Base-by-base conservation (phyloP, 164 flowering plant genomes). In the Warburgia ugandensis region DNA sequence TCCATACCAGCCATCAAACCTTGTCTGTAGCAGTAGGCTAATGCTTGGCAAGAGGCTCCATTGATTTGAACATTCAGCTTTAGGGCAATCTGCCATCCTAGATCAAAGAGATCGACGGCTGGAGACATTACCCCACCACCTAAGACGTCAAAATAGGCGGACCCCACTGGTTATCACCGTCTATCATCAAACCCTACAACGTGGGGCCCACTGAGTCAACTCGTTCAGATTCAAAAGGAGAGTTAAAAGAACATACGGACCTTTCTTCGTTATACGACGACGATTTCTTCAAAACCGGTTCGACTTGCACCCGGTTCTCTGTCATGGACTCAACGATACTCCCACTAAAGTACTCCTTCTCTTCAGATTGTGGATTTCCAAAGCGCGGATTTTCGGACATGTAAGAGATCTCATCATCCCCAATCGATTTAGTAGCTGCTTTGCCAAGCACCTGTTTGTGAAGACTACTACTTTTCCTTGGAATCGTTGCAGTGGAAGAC, bases 311-410 rank as follows among this genome's bases (percentile, higher is more conserved):
- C 30, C 77, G 65, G 36, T 67, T 67, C 23, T 64, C 79, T 9
- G 46, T 49, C 60, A 75, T 73, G 0, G 79, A 43, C 67, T 85
- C 92, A 1, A 86, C 80, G n/a, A 89, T 80, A 45, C 90, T 83
- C 54, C 97, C 97, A 52, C 97, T 90, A 58, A 86, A 90, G 31
- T 80, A 90, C 72, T 84, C 95, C 48, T 82, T 90, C 66, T 83
- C 95, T 58, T 81, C 83, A 1, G 82, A 50, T 38, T 77, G 88
- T 36, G 69, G 58, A 42, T 77, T 77, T 43, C 86, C 90, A 26
- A 90, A 86, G 59, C 97, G 54, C 5, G 94, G 94, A 50, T 86
- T 90, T 70, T 84, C 84, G 2, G 97, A 80, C 83, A 90, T 80
- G 73, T 58, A 83, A 11, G 35, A 60, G 19, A 81, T 65, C 45